phyloP scores from a whole-genome alignment of 2,329 filamentous ascomycete genomes.

The Nigrospora osmanthi region DNA sequence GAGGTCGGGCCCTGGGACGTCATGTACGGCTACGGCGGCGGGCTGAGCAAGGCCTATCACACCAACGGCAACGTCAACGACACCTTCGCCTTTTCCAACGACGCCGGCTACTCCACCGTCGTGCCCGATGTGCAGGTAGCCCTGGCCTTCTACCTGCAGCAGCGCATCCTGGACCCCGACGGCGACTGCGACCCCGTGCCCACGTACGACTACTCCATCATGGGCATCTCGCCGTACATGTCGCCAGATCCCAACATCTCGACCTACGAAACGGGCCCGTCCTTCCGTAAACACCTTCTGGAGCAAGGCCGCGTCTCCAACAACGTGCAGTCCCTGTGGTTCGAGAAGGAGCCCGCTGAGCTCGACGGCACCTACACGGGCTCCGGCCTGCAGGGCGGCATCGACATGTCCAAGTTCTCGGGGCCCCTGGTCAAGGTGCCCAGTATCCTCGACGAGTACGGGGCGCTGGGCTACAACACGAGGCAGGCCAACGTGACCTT shows the following conservation, averaged over 20 bases:
- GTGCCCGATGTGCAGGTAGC: constrained; percentile 17
- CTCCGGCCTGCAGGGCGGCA: constrained; percentile 22
- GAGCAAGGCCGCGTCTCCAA: constrained; percentile 16
- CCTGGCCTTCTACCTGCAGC: constrained; percentile 14
- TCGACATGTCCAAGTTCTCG: constrained; percentile 22
- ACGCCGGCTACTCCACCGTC: constrained; percentile 5
- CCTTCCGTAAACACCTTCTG: constrained; percentile 22
- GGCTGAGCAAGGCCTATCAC: constrained; percentile 7
- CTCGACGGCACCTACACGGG: constrained; percentile 17
- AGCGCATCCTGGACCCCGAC: constrained; percentile 10
- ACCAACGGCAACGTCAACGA: constrained; percentile 10
- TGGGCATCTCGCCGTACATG: constrained; percentile 18
- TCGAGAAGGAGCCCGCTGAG: constrained; percentile 17
- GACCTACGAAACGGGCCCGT: constrained; percentile 15
- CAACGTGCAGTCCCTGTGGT: constrained; percentile 24
- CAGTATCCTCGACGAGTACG: constrained; percentile 8
- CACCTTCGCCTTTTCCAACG: constrained; percentile 14
- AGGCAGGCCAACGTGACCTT: constrained; percentile 12
- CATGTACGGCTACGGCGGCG: constrained; percentile 9
- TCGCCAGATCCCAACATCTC: constrained; percentile 12
- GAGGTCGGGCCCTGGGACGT: neutral
- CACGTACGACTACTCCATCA: constrained; percentile 19
- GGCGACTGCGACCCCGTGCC: constrained; percentile 6
- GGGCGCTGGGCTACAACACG: constrained; percentile 10
- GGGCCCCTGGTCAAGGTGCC: constrained; percentile 23